Base-by-base conservation (phyloP, 768 basidiomycete species). In the Steccherinum ochraceum region DNA sequence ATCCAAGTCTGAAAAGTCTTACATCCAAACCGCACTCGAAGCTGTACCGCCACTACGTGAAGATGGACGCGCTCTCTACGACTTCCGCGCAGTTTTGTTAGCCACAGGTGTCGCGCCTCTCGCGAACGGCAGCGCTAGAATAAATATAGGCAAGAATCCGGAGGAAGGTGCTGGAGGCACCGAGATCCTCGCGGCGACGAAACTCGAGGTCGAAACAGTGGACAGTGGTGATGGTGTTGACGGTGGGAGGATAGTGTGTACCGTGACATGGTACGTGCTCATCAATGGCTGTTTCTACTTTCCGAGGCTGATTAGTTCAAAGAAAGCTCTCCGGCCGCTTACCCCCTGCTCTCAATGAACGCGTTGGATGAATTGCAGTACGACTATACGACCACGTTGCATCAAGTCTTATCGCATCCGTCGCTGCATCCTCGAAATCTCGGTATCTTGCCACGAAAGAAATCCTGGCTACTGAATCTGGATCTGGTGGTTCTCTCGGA, bases 1-100 rank as follows among this genome's bases (percentile, higher is more conserved):
- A 49, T 91, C 89, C 40, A 91, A 91, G 57, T 79, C 89, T 0
- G 90, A 93, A 69, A 79, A 79, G 57, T 79, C 89, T 3, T 92
- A 86, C 60, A 83, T 89, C 25, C 79, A 81, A 56, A 65, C 80
- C 7, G 84, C 87, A 0, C 71, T 91, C 4, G 71, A 78, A 18
- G 73, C 78, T 1, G 63, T 67, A 43, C 74, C 78, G 2, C 80
- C 89, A 1, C 69, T 82, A n/a, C 85, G 92, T 46, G 74, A 79
- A 3, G 92, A 94, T 63, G 90, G 90, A 1, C 84, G 92, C 18
- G 60, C 70, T 4, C 71, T 86, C 0, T 65, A 73, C 27, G 84
- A 88, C 55, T 93, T 78, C 58, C 76, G 92, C 24, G 67, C 77
- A 0, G 74, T 93, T 19, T 71, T 79, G 5, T 78, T 94, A 24